Base-by-base conservation (phyloP, 768 basidiomycete species). In the Lactifluus volemus region DNA sequence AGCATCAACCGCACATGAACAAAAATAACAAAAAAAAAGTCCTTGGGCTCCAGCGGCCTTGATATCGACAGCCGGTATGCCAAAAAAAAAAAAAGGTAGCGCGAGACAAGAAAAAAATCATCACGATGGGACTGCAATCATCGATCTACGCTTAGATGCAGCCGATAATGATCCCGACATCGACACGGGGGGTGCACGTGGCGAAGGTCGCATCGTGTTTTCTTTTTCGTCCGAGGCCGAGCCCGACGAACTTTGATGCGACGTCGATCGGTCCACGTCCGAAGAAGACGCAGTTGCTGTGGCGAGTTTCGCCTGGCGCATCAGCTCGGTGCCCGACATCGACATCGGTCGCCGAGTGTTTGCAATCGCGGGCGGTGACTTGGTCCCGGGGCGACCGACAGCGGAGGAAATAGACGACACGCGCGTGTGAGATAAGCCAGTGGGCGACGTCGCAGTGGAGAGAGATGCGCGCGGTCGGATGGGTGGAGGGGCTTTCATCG, bases 271-370 rank as follows among this genome's bases (percentile, higher is more conserved):
- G 8, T 58, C 56, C 10, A 53, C 50, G 45, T 61, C 60, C 17
- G 61, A 62, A 38, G 44, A 30, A 11, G 30, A 36, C 42, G 25
- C 19, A 9, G 29, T 41, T 6, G 52, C 60, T n/a, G 50, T 30
- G 2, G 58, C 49, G 6, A 55, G 57, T 53, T 60, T 60, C 19
- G 57, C 54, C 44, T 60, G 47, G 29, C 65, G 65, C 52, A 55
- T 19, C 5, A 58, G 39, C 49, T 66, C 65, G 0, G 65, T 55
- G 17, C 63, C 65, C 12, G 55, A 64, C 55, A 64, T 60, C 36
- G 65, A 66, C 1, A 48, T 32, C 6, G 65, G 53, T 8, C 63
- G 58, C 14, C 65, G 65, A 15, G 34, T 10, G 9, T 34, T 10
- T 8, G 36, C 36, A 30, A 29, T 32, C n/a, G 41, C 25, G 14